Evolutionary conservation across 78 protist species (phyloP).

Genomic region (Isochrysis galbana): DNA sequence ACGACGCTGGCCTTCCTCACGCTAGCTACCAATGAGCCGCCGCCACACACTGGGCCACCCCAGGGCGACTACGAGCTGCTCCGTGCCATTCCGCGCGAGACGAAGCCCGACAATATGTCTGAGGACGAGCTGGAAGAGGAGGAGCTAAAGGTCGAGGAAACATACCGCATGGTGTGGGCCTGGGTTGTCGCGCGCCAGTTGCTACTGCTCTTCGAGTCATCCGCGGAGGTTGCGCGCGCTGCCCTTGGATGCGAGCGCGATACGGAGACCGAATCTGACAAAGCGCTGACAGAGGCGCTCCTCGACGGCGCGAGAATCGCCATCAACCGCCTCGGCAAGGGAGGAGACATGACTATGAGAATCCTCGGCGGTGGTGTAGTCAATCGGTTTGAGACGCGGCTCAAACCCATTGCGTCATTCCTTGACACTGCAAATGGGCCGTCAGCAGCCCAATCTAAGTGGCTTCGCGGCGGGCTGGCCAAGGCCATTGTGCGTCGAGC

Average conservation of each 20-base stretch:
- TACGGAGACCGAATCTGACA: not conserved
- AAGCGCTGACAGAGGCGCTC: not conserved
- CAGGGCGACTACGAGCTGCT: not conserved
- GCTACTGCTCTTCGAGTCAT: not conserved
- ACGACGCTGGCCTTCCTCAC: constrained; percentile 41
- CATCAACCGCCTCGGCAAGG: not conserved
- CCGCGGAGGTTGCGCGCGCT: not conserved
- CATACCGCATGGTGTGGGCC: not conserved
- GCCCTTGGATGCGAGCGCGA: not conserved
- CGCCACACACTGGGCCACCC: not conserved
- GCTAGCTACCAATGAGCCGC: not conserved
- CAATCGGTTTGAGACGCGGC: not conserved
- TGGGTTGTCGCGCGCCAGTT: not conserved
- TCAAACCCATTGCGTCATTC: not conserved
- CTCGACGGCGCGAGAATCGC: not conserved
- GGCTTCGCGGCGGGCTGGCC: not conserved
- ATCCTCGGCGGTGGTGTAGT: constrained; percentile 23
- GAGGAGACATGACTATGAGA: not conserved
- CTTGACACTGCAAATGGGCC: too few species aligned
- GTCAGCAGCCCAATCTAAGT: not conserved
- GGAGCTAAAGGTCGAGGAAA: not conserved
- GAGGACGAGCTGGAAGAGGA: not conserved
- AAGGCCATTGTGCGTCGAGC: not conserved
- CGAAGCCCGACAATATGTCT: not conserved
- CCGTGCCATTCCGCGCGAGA: not conserved